phyloP scores from a whole-genome alignment of 225 moss, liverwort and hornwort genomes.

The Straminergon stramineum region DNA sequence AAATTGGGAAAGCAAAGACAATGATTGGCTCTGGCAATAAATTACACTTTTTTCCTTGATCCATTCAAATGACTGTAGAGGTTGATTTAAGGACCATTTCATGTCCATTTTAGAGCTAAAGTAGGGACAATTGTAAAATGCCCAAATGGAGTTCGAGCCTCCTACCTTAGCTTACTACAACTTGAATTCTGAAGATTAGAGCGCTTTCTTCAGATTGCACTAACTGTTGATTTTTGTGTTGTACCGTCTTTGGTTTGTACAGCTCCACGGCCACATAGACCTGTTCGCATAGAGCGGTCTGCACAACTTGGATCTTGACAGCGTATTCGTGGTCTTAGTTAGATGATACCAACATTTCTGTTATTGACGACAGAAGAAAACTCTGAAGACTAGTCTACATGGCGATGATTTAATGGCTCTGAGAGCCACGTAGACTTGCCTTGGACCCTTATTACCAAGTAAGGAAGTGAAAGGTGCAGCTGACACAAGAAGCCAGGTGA shows the following conservation, averaged over 20 bases:
- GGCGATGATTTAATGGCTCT: not conserved
- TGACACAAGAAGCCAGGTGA: not conserved
- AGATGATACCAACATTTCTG: not conserved
- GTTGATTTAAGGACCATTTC: too few relatives aligned
- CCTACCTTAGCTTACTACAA: not conserved
- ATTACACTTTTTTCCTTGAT: too few relatives aligned
- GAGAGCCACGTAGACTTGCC: not conserved
- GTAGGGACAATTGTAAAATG: too few relatives aligned
- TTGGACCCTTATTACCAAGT: not conserved
- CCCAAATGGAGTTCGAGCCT: too few relatives aligned
- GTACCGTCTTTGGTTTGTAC: not conserved
- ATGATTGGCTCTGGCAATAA: too few relatives aligned
- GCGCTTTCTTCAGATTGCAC: not conserved
- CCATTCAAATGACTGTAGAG: too few relatives aligned
- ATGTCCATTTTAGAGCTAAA: too few relatives aligned
- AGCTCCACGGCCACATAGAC: conserved; percentile 59
- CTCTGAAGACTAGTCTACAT: not conserved
- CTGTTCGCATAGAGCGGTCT: conserved; percentile 17
- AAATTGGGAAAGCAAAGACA: too few relatives aligned
- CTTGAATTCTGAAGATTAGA: not conserved
- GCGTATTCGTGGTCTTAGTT: not conserved
- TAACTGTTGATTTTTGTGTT: not conserved
- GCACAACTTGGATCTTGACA: not conserved
- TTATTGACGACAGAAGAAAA: not conserved
- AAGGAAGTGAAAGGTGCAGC: not conserved